A percentile compares a stretch with the other conserved stretches of the same genome.
Evolutionary conservation across 1,284 basidiomycete species (phyloP).

Genomic region (Somion occarium): DNA sequence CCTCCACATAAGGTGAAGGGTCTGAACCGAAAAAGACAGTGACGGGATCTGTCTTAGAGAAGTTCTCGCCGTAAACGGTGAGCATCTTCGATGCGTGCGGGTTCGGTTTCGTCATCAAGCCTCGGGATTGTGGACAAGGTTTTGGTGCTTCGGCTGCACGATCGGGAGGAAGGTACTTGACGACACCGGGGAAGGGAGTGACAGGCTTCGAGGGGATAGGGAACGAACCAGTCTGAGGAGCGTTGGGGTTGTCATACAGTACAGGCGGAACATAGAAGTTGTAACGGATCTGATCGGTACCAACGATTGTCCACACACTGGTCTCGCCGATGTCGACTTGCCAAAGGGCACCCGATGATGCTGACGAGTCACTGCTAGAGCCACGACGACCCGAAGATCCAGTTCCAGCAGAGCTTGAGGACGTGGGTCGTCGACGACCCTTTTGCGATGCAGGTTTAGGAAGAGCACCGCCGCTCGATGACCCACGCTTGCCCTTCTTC

Average conservation of each 20-base stretch:
- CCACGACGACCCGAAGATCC: conserved; percentile 66
- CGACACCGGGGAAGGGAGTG: conserved; percentile 81
- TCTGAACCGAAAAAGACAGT: conserved; percentile 87
- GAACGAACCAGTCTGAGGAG: conserved; percentile 60
- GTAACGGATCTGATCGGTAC: conserved; percentile 86
- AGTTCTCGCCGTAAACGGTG: conserved; percentile 88
- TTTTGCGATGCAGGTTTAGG: conserved; percentile 57
- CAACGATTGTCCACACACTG: conserved; percentile 91
- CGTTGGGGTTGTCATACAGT: conserved; percentile 71
- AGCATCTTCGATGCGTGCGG: conserved; percentile 72
- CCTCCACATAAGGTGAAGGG: conserved; percentile 82
- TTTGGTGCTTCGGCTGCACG: conserved; percentile 72
- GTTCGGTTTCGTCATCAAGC: conserved; percentile 65
- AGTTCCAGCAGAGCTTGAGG: conserved; percentile 67
- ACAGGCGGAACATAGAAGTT: conserved; percentile 91
- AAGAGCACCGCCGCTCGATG: conserved; percentile 60
- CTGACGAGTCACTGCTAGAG: conserved; percentile 57
- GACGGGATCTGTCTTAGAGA: conserved; percentile 73
- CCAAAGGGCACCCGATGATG: conserved; percentile 78
- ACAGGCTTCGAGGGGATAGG: conserved; percentile 77
- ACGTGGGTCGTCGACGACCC: conserved; percentile 65
- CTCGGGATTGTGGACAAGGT: conserved; percentile 56
- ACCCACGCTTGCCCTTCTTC: conserved; percentile 70
- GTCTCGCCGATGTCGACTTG: conserved; percentile 86
- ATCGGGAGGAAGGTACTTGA: conserved; percentile 84